A percentile compares a stretch with the other conserved stretches of the same genome.
phyloP scores from a whole-genome alignment of 1,139 yeast genomes.

The Geotrichum candidum region DNA sequence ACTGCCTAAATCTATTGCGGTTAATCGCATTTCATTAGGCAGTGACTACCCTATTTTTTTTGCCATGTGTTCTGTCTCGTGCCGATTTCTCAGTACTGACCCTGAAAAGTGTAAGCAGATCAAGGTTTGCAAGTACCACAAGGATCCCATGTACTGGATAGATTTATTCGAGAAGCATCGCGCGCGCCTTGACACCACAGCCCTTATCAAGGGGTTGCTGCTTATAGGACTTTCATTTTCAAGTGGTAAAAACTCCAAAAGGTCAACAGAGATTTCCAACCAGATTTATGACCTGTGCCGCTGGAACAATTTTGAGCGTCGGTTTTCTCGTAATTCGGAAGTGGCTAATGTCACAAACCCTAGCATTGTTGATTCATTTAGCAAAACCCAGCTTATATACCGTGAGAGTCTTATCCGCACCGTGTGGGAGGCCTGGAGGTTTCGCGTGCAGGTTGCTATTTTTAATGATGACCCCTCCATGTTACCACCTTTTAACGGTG shows the following conservation, averaged over 20 bases:
- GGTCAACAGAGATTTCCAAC: constrained; percentile 1
- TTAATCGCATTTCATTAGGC: constrained; percentile 36
- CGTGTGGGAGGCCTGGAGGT: constrained; percentile 23
- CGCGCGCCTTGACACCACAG: constrained; percentile 16
- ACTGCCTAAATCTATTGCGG: constrained; percentile 40
- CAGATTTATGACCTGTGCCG: constrained; percentile 5
- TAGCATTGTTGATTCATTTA: background rate
- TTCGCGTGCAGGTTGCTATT: constrained; percentile 18
- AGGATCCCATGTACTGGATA: constrained; percentile 28
- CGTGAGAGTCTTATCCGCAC: constrained; percentile 23
- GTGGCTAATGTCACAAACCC: constrained; percentile 1
- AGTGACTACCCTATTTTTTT: constrained; percentile 42
- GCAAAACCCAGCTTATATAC: constrained; percentile 17
- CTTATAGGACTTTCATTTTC: constrained; percentile 18
- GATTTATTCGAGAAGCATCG: constrained; percentile 21
- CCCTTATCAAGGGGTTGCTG: constrained; percentile 20
- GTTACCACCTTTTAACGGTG: constrained; percentile 21
- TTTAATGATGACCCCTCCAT: constrained; percentile 4
- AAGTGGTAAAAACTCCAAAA: background rate
- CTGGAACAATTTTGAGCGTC: constrained; percentile 13
- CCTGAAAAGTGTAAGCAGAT: constrained; percentile 8
- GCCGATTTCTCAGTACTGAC: constrained; percentile 33
- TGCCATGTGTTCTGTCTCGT: constrained; percentile 44
- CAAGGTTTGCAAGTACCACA: constrained; percentile 19
- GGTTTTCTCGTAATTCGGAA: constrained; percentile 6